Base-by-base conservation (phyloP, 495 filamentous ascomycete genomes). In the Penicillium steckii region DNA sequence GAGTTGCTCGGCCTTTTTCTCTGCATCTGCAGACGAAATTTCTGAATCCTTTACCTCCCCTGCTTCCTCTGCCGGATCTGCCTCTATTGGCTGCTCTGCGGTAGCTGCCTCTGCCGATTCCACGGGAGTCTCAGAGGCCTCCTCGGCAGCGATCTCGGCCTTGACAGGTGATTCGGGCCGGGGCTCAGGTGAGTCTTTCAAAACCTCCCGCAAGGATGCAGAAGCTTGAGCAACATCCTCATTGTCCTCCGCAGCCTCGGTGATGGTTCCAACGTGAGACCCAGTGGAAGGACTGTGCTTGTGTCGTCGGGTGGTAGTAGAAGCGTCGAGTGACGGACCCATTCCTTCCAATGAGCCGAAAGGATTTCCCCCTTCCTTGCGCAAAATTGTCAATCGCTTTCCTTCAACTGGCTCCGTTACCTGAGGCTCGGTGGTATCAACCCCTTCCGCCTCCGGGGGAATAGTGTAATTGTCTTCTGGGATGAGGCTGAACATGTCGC, bases 401-500 rank as follows among this genome's bases (percentile, higher is more conserved):
- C 64, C 53, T 58, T 77, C 55, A 55, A 59, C 30, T 19, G 62
- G 62, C 21, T 73, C 65, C 33, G 61, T 56, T 30, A 50, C 35
- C 44, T 74, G 67, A 45, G 68, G 65, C 40, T 62, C 71, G 47
- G 85, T 77, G 25, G 66, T 64, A 53, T 78, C 80, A 1, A 88
- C 61, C 10, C 91, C 93, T 64, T 97, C 94, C 3, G 95, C 95
- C 65, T 97, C 92, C 10, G 86, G 82, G 2, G 94, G 93, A 44
- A 98, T 84, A 35, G 95, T 97, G 70, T 96, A 95, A 64, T 92
- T 96, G 66, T 97, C 94, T 48, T 90, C 83, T 2, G 90, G 90
- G 40, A 98, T 86, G 24, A 97, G 80, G 33, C 82, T 80, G 68
- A 96, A 97, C 58, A 83, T 78, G 61, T 97, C 94, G 61, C 91